Percentiles rank a stretch among this genome's conserved stretches.
Conservation (phyloP, 441 rosid species). For the Metrosideros polymorpha region DNA sequence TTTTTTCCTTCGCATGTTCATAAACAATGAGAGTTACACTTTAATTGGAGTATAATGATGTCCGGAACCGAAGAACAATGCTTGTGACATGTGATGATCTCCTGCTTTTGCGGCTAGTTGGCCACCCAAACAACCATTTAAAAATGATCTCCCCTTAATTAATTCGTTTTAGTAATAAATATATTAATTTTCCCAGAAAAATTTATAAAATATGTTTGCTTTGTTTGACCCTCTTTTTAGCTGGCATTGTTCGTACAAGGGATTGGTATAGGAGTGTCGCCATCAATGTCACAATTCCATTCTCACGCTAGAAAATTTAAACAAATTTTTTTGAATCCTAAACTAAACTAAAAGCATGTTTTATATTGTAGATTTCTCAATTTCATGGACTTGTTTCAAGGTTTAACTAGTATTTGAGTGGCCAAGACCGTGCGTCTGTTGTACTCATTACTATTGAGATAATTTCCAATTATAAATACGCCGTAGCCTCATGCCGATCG, state of each 20-base stretch:
- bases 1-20: neutral
- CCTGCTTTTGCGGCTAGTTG: conserved; percentile 78
- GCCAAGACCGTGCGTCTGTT: neutral
- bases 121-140: conserved; percentile 5
- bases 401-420: neutral
- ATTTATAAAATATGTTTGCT: neutral
- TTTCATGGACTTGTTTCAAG: neutral
- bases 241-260: neutral
- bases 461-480: too few species aligned
- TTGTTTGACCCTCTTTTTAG: neutral
- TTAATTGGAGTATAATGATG: conserved; percentile 56
- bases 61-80: conserved; percentile 20
- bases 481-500: neutral
- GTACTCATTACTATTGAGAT: neutral
- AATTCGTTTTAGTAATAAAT: neutral
- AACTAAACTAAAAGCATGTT: neutral
- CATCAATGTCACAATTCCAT: neutral
- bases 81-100: conserved; percentile 48
- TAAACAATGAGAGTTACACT: conserved; percentile 12
- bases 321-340: neutral
- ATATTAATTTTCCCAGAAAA: neutral
- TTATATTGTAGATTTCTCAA: neutral
- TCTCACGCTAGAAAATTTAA: neutral
- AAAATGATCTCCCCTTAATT: neutral
- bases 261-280: neutral